A percentile compares a stretch with the other conserved stretches of the same genome.
Conservation (phyloP, 2,329 filamentous ascomycete species). For the Colletotrichum truncatum region DNA sequence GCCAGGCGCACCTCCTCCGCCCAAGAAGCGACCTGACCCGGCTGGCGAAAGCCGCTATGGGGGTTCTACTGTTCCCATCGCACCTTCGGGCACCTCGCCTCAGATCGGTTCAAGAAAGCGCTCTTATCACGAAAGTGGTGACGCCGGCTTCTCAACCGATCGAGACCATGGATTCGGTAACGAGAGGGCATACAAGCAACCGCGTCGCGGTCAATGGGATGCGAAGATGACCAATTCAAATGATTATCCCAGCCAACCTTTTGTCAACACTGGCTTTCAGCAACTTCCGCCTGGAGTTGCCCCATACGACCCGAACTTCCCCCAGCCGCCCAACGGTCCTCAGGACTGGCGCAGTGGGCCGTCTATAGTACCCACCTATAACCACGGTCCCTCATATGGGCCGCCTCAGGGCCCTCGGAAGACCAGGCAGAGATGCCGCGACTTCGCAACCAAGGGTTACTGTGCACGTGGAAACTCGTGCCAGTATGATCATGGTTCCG, state of each 20-base stretch:
- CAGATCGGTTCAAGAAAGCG: conserved; percentile 42
- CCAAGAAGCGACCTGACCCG: conserved; percentile 34
- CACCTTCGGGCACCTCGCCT: conserved; percentile 32
- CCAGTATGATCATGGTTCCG: conserved; percentile 71
- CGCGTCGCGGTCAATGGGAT: conserved; percentile 58
- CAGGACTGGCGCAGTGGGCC: conserved; percentile 10
- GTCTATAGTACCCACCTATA: neutral
- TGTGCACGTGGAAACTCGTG: conserved; percentile 75
- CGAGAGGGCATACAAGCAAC: conserved; percentile 66
- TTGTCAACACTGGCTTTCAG: neutral
- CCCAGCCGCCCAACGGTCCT: conserved; percentile 4
- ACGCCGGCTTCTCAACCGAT: conserved; percentile 33
- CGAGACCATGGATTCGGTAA: conserved; percentile 37
- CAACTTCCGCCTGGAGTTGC: conserved; percentile 45
- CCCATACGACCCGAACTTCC: conserved; percentile 62
- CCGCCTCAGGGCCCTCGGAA: conserved; percentile 35
- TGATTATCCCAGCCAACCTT: neutral
- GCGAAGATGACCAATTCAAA: conserved; percentile 35
- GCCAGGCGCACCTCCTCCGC: conserved; percentile 60
- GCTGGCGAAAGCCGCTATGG: conserved; percentile 18
- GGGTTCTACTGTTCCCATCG: conserved; percentile 23
- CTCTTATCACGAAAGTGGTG: conserved; percentile 41
- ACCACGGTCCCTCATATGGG: neutral
- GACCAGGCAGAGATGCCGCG: conserved; percentile 65
- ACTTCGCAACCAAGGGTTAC: conserved; percentile 78